Evolutionary conservation across 2,329 filamentous ascomycete species (phyloP), one percentile per base, ranked within the genome.

Genomic region (Tothia fuscella): DNA sequence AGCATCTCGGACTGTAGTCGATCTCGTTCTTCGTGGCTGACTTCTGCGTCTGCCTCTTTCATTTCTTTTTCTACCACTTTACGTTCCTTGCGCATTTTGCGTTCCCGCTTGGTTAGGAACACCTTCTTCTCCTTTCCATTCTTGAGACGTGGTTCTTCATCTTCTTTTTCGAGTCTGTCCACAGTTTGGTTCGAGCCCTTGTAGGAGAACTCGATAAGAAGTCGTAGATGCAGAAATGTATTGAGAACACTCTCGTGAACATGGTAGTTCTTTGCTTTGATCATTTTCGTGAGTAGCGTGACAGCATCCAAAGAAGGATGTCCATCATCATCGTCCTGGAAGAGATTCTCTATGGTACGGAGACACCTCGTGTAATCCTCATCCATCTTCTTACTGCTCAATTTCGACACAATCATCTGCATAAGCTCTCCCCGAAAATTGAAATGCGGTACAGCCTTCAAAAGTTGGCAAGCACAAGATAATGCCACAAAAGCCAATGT

Each of bases 1-100:
- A 98, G 66, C 2, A 88, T 95, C 62, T 98, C 93, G 4, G 86
- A 82, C 61, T 98, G 91, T 72, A 93, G 91, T 51, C 81, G 78
- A 55, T 96, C 91, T 39, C 85, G 77, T 60, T 95, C 87, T 60
- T 98, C 89, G 54, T 95, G 83, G 50, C 79, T 83, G 46, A 96
- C 89, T 4, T 83, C 71, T 2, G 91, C 91, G 58, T 96, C 88
- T 2, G 91, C 89, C 54, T 89, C 79, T 34, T 79, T 79, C 80
- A 98, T 87, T 53, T 96, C 89, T 59, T 94, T 93, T 50, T 93
- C 84, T 2, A 95, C 74, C 0, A 74, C 74, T 61, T 91, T 95
- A 46, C 84, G 80, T 61, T 96, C 87, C 59, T 86, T 88, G 46
- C 84, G 61, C 1, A 80, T 54, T 65, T 98, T 98, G 46, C 86